Percentiles rank a stretch among this genome's conserved stretches.
phyloP scores from a whole-genome alignment of 208 protist genomes.

The Wallacemonas rigidus region DNA sequence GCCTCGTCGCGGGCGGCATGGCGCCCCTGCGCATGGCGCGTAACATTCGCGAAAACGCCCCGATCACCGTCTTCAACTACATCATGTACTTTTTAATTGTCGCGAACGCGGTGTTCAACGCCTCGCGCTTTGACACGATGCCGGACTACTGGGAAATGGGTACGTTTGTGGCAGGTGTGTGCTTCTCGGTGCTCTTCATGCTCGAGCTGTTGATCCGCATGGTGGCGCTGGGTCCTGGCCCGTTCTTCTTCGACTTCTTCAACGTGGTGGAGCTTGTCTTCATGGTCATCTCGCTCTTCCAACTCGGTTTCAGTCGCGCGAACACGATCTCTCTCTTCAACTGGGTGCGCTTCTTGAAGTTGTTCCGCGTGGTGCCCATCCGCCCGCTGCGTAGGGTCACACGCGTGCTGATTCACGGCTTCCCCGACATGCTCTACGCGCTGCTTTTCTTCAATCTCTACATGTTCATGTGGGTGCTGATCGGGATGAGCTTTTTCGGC shows the following conservation, averaged over 20 bases:
- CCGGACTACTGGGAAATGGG: conserved; percentile 79
- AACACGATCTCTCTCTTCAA: conserved; percentile 90
- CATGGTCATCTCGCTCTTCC: conserved; percentile 83
- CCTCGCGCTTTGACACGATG: conserved; percentile 79
- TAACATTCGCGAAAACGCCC: conserved; percentile 85
- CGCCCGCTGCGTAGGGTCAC: conserved; percentile 66
- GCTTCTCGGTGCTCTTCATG: conserved; percentile 83
- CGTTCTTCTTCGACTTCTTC: conserved; percentile 76
- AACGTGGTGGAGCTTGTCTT: conserved; percentile 77
- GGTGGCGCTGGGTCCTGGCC: conserved; percentile 74
- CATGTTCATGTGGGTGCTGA: conserved; percentile 91
- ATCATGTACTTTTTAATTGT: conserved; percentile 83
- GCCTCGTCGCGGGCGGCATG: conserved; percentile 47
- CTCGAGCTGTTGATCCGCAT: conserved; percentile 86
- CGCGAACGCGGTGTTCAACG: conserved; percentile 88
- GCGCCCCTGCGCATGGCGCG: conserved; percentile 83
- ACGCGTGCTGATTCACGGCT: conserved; percentile 77
- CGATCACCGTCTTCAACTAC: conserved; percentile 72
- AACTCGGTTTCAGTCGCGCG: conserved; percentile 82
- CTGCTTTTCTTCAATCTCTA: conserved; percentile 88
- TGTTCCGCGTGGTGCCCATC: conserved; percentile 69
- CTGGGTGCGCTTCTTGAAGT: conserved; percentile 79
- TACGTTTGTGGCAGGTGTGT: conserved; percentile 66
- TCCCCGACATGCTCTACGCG: conserved; percentile 84
- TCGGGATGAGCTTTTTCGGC: conserved; percentile 93